Evolutionary conservation across 371 early-diverging fungal genomes (phyloP).

Genomic region (Entomophthora muscae): DNA sequence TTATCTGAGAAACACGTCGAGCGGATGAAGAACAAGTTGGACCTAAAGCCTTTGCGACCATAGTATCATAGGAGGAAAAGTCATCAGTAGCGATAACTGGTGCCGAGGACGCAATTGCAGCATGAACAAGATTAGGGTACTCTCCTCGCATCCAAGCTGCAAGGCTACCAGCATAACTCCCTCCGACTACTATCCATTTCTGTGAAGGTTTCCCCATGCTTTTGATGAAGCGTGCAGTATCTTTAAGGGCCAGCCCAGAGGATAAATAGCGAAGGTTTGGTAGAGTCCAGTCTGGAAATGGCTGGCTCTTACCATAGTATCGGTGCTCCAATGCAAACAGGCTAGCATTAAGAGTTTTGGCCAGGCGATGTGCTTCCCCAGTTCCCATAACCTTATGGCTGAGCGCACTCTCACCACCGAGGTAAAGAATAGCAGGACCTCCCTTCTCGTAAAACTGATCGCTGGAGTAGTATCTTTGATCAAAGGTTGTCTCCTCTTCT

Average conservation of each 20-base stretch:
- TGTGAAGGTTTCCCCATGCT: conserved; percentile 6
- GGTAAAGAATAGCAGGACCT: conserved; percentile 6
- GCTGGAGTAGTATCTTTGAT: conserved; percentile 1
- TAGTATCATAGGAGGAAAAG: conserved; percentile 33
- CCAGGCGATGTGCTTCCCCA: conserved; percentile 15
- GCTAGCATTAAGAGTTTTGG: conserved; percentile 35
- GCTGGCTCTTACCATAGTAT: conserved; percentile 50
- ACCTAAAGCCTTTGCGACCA: background rate
- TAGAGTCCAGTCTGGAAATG: conserved; percentile 13
- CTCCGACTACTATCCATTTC: conserved; percentile 51
- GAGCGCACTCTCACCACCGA: background rate
- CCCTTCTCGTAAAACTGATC: conserved; percentile 1
- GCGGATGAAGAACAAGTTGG: background rate
- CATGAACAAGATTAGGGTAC: conserved; percentile 44
- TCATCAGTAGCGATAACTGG: conserved; percentile 35
- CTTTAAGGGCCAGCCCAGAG: conserved; percentile 37
- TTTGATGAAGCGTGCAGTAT: conserved; percentile 37
- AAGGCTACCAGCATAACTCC: conserved; percentile 49
- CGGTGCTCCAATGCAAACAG: conserved; percentile 53
- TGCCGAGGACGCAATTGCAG: conserved; percentile 51
- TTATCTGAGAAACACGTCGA: background rate
- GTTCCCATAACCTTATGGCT: background rate
- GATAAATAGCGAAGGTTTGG: conserved; percentile 24
- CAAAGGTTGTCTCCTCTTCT: background rate
- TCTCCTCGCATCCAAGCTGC: conserved; percentile 47